Base-by-base conservation (phyloP, 2,329 filamentous ascomycete species). In the Sporothrix luriei region DNA sequence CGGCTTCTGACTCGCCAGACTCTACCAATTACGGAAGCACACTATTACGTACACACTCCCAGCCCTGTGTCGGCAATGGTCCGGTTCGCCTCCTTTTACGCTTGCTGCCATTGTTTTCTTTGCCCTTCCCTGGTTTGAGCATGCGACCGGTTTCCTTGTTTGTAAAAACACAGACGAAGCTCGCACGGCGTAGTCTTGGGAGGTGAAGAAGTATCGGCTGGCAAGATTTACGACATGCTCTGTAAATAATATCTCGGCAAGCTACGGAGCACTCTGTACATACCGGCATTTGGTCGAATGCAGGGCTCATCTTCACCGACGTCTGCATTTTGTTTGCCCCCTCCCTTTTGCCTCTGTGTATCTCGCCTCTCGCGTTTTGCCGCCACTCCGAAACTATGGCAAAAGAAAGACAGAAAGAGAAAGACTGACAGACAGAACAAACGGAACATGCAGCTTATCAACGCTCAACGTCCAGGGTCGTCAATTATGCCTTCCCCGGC, bases 21-120 rank as follows among this genome's bases (percentile, higher is more conserved):
- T 21, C 19, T 21, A 21, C 57, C 21, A 4, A 7, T 49, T 48
- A 33, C 61, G 43, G 33, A 49, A 64, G 10, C 3, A 49, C 24
- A 64, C 61, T 64, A 64, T 49, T 62, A 64, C 61, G 61, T 64
- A 64, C 61, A 64, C 21, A 49, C 19, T n/a, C 43, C 24, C 38
- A 26, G 38, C 21, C 29, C 21, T 46, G 57, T n/a, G 57, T 46
- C 57, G 57, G 38, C 33, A 33, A 62, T 46, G 57, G 4, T 46
- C 21, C 33, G 33, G 61, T 13, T 43, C 24, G 61, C 38, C 21
- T 33, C 26, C 11, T 5, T 43, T 21, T 59, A 9, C 16, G 1
- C 5, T 59, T 40, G 54, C 13, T 38, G 16, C 19, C 16, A 9
- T 40, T 59, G 7, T 59, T 59, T 13, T n/a, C 43, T 16, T 6